Base-by-base conservation (phyloP, 2,329 filamentous ascomycete species). In the Colletotrichum acutatum region DNA sequence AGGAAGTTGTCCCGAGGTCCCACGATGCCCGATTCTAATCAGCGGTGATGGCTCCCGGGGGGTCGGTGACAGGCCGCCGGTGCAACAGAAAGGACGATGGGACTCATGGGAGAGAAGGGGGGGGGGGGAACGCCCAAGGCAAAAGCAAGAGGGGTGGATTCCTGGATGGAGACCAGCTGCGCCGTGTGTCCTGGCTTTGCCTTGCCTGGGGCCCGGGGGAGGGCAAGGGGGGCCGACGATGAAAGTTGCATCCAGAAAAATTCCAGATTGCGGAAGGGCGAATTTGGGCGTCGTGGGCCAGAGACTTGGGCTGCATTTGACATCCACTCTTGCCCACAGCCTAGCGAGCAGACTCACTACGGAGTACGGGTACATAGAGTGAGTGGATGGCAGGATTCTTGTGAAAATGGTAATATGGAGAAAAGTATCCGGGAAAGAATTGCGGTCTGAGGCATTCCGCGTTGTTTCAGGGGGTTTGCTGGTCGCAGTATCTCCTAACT, bases 371-470 rank as follows among this genome's bases (percentile, higher is more conserved):
- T n/a, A n/a, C 32, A 12, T 34, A 34, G 42, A n/a, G 42, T n/a
- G 7, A 9, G 42, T 42, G 37, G 37, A 14, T 42, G 37, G 19
- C 14, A 19, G 16, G 37, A 42, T 42, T 49, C 42, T 11, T n/a
- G 53, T 28, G 53, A 54, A 67, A 58, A 42, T 68, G 60, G 59
- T 68, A 64, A 11, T 28, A 22, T 72, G 72, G 65, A 66, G 65
- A 57, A 72, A 72, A 62, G 49, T 46, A 52, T 66, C 72, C 65
- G 49, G 57, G 49, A 56, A 57, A 54, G 58, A 74, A 49, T 74
- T 74, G 72, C 72, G 72, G 72, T 74, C 72, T 72, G 72, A 72
- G 64, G 69, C 65, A 68, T 68, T 46, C 46, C 65, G 26, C 28
- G 52, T 61, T 59, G 61, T 68, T 72, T 61, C 69, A 65, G 65